Conservation (phyloP, 2,329 filamentous ascomycete species). For the Thielaviopsis punctulata region DNA sequence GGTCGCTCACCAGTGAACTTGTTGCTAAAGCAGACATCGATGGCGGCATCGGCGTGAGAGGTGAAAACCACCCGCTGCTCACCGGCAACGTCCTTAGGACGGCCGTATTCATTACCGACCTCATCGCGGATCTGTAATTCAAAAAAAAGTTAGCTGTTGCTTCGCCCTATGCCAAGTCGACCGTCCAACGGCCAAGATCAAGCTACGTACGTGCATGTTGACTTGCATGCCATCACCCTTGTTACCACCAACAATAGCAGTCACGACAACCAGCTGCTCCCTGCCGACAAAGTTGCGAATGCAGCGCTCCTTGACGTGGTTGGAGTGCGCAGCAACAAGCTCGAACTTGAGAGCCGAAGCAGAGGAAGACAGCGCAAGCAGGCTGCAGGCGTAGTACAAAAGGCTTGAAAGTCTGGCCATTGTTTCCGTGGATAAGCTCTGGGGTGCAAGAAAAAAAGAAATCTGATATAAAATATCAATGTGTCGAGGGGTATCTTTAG, state of each 20-base stretch:
- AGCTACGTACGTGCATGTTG: constrained; percentile 66
- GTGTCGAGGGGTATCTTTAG: not conserved
- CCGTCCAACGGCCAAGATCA: not conserved
- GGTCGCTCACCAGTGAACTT: constrained; percentile 49
- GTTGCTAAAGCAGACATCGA: constrained; percentile 96
- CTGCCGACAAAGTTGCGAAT: constrained; percentile 88
- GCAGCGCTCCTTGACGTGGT: constrained; percentile 62
- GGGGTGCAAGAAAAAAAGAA: not conserved
- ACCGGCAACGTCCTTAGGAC: constrained; percentile 77
- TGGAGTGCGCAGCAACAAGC: constrained; percentile 46
- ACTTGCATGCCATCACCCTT: constrained; percentile 84
- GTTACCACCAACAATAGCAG: constrained; percentile 67
- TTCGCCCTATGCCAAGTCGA: not conserved
- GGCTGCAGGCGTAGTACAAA: constrained; percentile 40
- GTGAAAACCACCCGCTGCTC: constrained; percentile 91
- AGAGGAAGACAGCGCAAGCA: constrained; percentile 36
- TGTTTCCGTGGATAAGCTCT: not conserved
- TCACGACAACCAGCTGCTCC: constrained; percentile 91
- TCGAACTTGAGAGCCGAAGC: constrained; percentile 80
- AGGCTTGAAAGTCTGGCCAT: constrained; percentile 17
- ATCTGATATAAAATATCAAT: not conserved
- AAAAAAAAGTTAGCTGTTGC: constrained; percentile 11
- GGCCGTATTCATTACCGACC: constrained; percentile 88
- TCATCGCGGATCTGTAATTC: constrained; percentile 72
- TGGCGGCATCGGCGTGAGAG: constrained; percentile 75